These are phyloP conservation scores for Discostella stelligeroides DNA, from an alignment of 108 stramenopile genomes.

Conservation along the genomic window DNA sequence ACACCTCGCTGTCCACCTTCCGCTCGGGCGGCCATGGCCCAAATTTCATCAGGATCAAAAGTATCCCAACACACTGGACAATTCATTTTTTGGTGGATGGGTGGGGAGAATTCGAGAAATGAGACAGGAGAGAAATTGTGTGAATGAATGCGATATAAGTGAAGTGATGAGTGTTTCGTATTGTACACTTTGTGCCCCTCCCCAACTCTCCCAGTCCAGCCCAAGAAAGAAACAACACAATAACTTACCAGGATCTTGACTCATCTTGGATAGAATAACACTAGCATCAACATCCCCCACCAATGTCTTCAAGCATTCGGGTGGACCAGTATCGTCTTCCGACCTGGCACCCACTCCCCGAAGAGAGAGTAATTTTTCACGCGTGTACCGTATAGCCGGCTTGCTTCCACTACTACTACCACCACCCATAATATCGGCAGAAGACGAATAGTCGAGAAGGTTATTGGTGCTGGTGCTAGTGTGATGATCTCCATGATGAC, in stretches of 20 bases:
- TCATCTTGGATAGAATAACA: conserved; percentile 52
- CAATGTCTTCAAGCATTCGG: conserved; percentile 49
- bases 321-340: conserved; percentile 26
- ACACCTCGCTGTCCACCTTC: neutral
- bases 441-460: neutral
- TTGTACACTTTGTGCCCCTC: too few relatives aligned
- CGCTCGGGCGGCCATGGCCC: conserved; percentile 45
- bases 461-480: neutral
- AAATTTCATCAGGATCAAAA: conserved; percentile 82
- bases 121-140: neutral
- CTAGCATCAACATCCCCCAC: conserved; percentile 45
- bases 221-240: neutral
- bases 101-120: neutral
- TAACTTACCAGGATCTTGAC: conserved; percentile 79
- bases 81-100: neutral
- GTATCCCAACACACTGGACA: conserved; percentile 80
- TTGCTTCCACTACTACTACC: conserved; percentile 27
- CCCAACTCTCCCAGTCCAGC: neutral
- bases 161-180: too few relatives aligned
- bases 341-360: conserved; percentile 50
- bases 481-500: conserved; percentile 22
- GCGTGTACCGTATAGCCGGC: conserved; percentile 71
- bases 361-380: conserved; percentile 77
- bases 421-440: conserved; percentile 1
- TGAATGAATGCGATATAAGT: conserved; percentile 2